Percentiles rank a stretch among this genome's conserved stretches.
phyloP scores from a whole-genome alignment of 495 filamentous ascomycete genomes.

The Hamigera avellanea region DNA sequence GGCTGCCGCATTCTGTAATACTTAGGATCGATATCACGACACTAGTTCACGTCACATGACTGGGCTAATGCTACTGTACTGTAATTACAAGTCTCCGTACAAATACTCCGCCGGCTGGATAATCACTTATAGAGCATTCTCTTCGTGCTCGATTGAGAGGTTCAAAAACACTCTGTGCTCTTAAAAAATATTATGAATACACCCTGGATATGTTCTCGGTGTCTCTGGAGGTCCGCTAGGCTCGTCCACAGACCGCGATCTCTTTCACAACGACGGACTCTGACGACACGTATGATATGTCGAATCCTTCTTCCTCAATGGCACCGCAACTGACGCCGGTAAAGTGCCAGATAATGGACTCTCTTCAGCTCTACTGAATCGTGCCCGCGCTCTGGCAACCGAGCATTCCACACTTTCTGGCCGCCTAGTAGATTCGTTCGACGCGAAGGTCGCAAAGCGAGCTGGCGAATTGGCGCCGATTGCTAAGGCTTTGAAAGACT shows the following conservation, averaged over 20 bases:
- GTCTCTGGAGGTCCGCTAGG: conserved; percentile 15
- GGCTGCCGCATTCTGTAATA: no score
- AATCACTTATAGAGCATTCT: no score
- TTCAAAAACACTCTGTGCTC: no score
- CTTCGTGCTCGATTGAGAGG: no score
- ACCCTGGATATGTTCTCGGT: conserved; percentile 22
- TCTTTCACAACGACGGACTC: conserved; percentile 12
- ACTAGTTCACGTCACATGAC: no score
- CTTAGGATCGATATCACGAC: no score
- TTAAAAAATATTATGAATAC: not conserved
- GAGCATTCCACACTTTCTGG: conserved; percentile 57
- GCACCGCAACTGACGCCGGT: conserved; percentile 8
- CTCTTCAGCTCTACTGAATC: conserved; percentile 47
- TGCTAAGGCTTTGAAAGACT: conserved; percentile 56
- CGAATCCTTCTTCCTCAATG: conserved; percentile 1
- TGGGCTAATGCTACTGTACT: no score
- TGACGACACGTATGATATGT: conserved; percentile 15
- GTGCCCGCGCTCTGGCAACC: conserved; percentile 49
- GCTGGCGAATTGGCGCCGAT: conserved; percentile 66
- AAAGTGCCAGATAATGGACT: conserved; percentile 33
- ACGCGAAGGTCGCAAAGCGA: conserved; percentile 60
- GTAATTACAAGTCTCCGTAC: no score
- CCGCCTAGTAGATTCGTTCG: conserved; percentile 50
- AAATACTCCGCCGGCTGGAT: no score
- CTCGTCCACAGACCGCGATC: conserved; percentile 1